Conservation (phyloP, 495 filamentous ascomycete species). For the Acidiella bohemica region DNA sequence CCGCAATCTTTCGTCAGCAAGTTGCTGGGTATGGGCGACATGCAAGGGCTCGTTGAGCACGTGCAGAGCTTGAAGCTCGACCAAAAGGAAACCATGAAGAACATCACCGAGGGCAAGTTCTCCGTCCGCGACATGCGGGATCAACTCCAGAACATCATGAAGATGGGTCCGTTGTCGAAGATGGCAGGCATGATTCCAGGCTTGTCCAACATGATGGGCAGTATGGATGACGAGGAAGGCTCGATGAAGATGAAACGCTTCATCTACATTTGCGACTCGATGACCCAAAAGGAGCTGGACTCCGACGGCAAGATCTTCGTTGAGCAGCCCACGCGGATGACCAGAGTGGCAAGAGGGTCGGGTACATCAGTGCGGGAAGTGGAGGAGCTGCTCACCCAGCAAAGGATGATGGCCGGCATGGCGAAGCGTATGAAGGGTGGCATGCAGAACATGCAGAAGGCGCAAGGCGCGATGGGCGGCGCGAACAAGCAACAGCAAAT, state of each 20-base stretch:
- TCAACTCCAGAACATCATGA: conserved; percentile 96
- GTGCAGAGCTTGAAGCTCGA: conserved; percentile 95
- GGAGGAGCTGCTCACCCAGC: conserved; percentile 93
- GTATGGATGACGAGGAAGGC: conserved; percentile 94
- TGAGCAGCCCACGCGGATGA: conserved; percentile 88
- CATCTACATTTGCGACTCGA: conserved; percentile 97
- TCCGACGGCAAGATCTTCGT: conserved; percentile 88
- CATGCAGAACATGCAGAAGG: conserved; percentile 91
- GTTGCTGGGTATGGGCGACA: conserved; percentile 91
- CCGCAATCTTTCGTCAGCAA: conserved; percentile 85
- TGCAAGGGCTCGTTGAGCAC: conserved; percentile 88
- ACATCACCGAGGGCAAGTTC: conserved; percentile 92
- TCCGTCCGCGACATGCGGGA: conserved; percentile 89
- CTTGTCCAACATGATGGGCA: conserved; percentile 77
- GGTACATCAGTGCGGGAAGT: conserved; percentile 90
- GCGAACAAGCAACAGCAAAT: conserved; percentile 83
- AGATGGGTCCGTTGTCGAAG: conserved; percentile 95
- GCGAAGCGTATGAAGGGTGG: conserved; percentile 96
- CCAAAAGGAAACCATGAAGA: conserved; percentile 97
- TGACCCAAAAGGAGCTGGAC: conserved; percentile 91
- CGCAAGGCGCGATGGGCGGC: conserved; percentile 69
- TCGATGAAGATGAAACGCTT: conserved; percentile 85
- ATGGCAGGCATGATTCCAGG: conserved; percentile 99
- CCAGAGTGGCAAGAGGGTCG: conserved; percentile 73
- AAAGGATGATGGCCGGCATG: conserved; percentile 98